Percentiles rank a stretch among this genome's conserved stretches.
Evolutionary conservation across 345 rosid genomes (phyloP).

Genomic region (Gossypium turneri): DNA sequence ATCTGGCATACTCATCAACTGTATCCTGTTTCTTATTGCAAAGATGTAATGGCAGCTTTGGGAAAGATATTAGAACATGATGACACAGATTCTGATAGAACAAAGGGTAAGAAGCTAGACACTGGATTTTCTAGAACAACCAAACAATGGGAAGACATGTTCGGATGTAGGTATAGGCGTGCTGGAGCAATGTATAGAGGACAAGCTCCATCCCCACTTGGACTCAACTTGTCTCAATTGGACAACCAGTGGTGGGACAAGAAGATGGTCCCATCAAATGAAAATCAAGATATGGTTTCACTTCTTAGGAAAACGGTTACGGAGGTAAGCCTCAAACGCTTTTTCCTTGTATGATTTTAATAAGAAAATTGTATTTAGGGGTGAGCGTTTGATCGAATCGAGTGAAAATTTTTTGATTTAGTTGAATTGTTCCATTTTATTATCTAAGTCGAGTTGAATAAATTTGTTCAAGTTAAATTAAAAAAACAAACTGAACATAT

Average conservation of each 20-base stretch:
- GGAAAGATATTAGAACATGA: constrained; percentile 38
- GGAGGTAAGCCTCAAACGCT: constrained; percentile 8
- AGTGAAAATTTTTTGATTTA: no score
- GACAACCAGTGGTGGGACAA: background rate
- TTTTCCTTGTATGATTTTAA: background rate
- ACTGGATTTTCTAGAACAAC: constrained; percentile 37
- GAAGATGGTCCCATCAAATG: background rate
- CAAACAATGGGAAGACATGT: constrained; percentile 39
- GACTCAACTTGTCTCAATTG: constrained; percentile 2
- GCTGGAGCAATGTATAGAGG: constrained; percentile 26
- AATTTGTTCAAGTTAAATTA: no score
- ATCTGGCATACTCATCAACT: constrained; percentile 24
- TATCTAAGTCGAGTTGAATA: no score
- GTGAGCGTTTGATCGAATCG: no score
- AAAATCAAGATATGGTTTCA: background rate
- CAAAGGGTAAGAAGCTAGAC: constrained; percentile 39
- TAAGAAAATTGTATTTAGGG: background rate
- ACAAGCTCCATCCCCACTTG: constrained; percentile 11
- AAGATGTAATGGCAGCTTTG: constrained; percentile 23
- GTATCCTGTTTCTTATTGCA: constrained; percentile 17
- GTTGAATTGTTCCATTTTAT: no score
- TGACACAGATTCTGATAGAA: constrained; percentile 42
- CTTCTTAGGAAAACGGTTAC: constrained; percentile 13
- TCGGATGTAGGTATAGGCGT: constrained; percentile 39
- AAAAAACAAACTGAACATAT: no score